Evolutionary conservation across 2,329 filamentous ascomycete species (phyloP).

Genomic region (Falciphora oryzae): DNA sequence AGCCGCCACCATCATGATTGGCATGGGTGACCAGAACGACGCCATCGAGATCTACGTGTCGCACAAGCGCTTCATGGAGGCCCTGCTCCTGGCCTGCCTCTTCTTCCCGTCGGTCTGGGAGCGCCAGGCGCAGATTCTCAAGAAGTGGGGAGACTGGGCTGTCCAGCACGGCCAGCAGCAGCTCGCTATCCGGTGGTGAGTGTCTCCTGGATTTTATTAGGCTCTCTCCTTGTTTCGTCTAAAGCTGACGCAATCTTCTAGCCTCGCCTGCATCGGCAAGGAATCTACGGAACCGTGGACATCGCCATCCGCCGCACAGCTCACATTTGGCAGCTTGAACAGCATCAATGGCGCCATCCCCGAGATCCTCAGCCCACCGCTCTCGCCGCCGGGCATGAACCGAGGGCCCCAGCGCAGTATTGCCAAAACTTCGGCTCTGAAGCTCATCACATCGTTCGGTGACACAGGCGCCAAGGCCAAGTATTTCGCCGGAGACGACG

Average conservation of each 20-base stretch:
- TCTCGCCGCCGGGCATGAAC: conserved; percentile 65
- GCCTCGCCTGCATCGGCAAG: conserved; percentile 82
- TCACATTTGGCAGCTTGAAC: conserved; percentile 44
- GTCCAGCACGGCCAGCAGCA: conserved; percentile 83
- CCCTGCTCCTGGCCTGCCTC: conserved; percentile 79
- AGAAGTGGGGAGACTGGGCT: conserved; percentile 92
- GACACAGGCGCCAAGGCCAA: conserved; percentile 56
- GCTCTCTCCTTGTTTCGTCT: neutral
- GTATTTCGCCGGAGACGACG: conserved; percentile 55
- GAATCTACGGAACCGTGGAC: conserved; percentile 85
- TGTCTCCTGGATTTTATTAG: conserved; percentile 10
- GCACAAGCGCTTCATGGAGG: conserved; percentile 87
- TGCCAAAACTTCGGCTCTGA: conserved; percentile 76
- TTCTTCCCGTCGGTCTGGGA: conserved; percentile 85
- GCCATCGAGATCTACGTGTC: conserved; percentile 96
- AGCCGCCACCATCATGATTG: conserved; percentile 86
- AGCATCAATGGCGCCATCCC: conserved; percentile 47
- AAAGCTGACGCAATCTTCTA: conserved; percentile 16
- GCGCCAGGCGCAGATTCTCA: conserved; percentile 77
- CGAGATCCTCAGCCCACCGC: conserved; percentile 60
- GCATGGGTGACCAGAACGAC: conserved; percentile 87
- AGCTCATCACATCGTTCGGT: conserved; percentile 86
- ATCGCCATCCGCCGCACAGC: conserved; percentile 67
- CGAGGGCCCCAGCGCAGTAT: conserved; percentile 56
- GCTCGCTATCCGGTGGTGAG: conserved; percentile 75